These are phyloP conservation scores for Suillus occidentalis DNA, from an alignment of 768 basidiomycete species.

Conservation along the genomic window DNA sequence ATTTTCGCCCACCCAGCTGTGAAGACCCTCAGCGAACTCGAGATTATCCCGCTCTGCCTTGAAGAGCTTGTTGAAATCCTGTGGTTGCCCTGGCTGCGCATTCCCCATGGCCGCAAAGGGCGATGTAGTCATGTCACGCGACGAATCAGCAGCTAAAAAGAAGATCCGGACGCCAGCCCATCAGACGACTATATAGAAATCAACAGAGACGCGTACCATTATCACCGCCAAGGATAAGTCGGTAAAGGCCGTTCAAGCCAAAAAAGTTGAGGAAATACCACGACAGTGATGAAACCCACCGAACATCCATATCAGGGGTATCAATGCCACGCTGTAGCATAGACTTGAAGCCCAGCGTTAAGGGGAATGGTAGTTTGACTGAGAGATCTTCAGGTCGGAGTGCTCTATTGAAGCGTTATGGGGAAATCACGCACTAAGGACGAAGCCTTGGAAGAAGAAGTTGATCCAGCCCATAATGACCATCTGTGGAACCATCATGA, in stretches of 20 bases:
- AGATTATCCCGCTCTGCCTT: conserved; percentile 91
- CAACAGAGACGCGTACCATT: conserved; percentile 59
- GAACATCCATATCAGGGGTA: conserved; percentile 95
- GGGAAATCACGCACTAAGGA: conserved; percentile 73
- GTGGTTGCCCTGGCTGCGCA: conserved; percentile 54
- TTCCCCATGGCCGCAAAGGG: conserved; percentile 61
- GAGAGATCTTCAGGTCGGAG: conserved; percentile 10
- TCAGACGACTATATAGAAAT: conserved; percentile 14
- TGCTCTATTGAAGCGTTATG: conserved; percentile 4
- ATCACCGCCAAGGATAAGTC: conserved; percentile 86
- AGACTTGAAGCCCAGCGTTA: conserved; percentile 95
- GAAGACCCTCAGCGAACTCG: conserved; percentile 84
- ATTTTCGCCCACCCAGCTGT: conserved; percentile 79
- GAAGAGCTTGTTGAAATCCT: conserved; percentile 89
- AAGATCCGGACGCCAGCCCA: conserved; percentile 15
- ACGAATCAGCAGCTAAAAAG: conserved; percentile 70
- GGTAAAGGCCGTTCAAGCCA: conserved; percentile 93
- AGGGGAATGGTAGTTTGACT: conserved; percentile 97
- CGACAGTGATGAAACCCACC: conserved; percentile 97
- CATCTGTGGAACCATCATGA: conserved; percentile 99
- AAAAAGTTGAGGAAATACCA: conserved; percentile 99
- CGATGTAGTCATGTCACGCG: conserved; percentile 68
- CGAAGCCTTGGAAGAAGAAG: conserved; percentile 98
- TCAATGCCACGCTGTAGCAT: conserved; percentile 97
- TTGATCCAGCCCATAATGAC: conserved; percentile 99